Percentiles rank a stretch among this genome's conserved stretches.
Conservation (phyloP, 495 filamentous ascomycete genomes). For the Pyronema domesticum region DNA sequence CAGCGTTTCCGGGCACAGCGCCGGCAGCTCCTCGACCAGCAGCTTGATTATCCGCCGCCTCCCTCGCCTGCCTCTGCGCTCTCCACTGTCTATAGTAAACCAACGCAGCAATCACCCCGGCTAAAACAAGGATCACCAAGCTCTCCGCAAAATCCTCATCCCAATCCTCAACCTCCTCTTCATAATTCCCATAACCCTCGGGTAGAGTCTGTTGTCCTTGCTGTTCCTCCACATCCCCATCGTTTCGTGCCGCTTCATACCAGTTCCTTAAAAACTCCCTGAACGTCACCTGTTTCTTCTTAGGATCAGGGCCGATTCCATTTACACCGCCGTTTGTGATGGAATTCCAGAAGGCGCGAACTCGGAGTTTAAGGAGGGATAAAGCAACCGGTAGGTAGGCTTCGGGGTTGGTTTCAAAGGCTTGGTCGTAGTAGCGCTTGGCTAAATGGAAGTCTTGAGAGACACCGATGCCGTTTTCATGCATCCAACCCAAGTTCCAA, state of each 20-base stretch:
- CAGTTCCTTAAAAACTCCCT: constrained; percentile 22
- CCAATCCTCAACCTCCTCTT: constrained; percentile 50
- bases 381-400: constrained; percentile 89
- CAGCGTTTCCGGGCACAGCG: not conserved
- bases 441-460: constrained; percentile 94
- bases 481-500: constrained; percentile 98
- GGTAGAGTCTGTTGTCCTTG: constrained; percentile 5
- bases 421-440: constrained; percentile 87
- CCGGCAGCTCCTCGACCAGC: not conserved
- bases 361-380: constrained; percentile 66
- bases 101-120: constrained; percentile 54
- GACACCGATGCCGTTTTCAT: constrained; percentile 88
- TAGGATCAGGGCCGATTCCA: constrained; percentile 49
- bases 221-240: constrained; percentile 18
- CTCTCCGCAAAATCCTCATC: constrained; percentile 70
- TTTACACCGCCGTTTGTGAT: constrained; percentile 78
- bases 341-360: constrained; percentile 81
- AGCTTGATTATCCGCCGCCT: constrained; percentile 4
- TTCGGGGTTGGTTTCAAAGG: constrained; percentile 75
- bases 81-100: constrained; percentile 71
- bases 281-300: constrained; percentile 14
- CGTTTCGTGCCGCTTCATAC: constrained; percentile 21
- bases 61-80: constrained; percentile 34
- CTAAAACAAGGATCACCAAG: constrained; percentile 60
- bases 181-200: constrained; percentile 34